Evolutionary conservation across 192 early-diverging fungal genomes (phyloP).

Genomic region (Linnemannia exigua): DNA sequence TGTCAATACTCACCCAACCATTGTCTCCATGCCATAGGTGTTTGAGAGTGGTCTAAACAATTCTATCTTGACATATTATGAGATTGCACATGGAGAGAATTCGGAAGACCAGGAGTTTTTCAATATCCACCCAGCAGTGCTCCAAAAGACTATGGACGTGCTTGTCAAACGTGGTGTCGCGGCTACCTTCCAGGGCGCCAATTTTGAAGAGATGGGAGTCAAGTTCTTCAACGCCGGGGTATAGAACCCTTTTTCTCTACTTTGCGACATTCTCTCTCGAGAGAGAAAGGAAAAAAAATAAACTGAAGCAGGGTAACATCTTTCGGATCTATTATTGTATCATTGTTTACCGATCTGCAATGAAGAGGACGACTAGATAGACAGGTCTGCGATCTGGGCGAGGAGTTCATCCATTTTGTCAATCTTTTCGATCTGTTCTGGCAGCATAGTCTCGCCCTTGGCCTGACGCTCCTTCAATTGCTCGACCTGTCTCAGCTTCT

Average conservation of each 20-base stretch:
- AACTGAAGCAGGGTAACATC: not conserved
- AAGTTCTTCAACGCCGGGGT: conserved; percentile 79
- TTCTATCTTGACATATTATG: conserved; percentile 89
- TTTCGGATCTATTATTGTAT: not conserved
- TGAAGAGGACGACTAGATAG: not conserved
- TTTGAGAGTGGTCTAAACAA: conserved; percentile 80
- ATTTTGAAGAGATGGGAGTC: conserved; percentile 83
- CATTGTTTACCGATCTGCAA: not conserved
- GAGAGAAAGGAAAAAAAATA: not conserved
- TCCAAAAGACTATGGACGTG: conserved; percentile 85
- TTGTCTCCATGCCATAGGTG: conserved; percentile 57
- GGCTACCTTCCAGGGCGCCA: conserved; percentile 80
- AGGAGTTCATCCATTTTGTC: conserved; percentile 60
- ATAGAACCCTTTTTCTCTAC: not conserved
- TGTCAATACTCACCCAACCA: not conserved
- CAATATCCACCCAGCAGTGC: conserved; percentile 75
- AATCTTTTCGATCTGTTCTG: conserved; percentile 77
- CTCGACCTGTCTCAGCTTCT: conserved; percentile 78
- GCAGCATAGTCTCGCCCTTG: conserved; percentile 61
- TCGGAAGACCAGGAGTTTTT: conserved; percentile 88
- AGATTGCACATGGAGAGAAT: conserved; percentile 89
- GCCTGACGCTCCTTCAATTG: conserved; percentile 68
- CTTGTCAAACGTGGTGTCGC: conserved; percentile 87
- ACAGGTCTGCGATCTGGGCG: conserved; percentile 41
- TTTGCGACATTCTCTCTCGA: not conserved